Percentiles rank a stretch among this genome's conserved stretches.
These are phyloP conservation scores for Marchantia paleacea DNA, from an alignment of 225 moss, liverwort and hornwort genomes.

Conservation along the genomic window DNA sequence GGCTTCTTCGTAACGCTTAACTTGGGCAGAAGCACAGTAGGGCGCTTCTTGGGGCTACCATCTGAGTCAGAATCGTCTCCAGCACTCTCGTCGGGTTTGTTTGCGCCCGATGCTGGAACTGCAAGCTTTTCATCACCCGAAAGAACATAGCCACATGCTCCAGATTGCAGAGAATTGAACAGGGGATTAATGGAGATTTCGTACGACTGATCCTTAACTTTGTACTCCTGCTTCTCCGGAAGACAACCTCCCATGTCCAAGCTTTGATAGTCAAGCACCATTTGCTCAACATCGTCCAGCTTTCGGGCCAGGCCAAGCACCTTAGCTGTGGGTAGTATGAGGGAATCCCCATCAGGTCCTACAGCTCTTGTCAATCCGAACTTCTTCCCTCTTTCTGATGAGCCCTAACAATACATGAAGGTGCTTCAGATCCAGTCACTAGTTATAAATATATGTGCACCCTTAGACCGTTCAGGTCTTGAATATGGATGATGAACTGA, in stretches of 20 bases:
- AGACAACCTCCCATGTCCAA: constrained; percentile 23
- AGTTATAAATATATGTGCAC: not conserved
- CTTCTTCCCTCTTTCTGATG: constrained; percentile 13
- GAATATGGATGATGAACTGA: not conserved
- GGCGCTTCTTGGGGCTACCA: not conserved
- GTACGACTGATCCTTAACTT: constrained; percentile 22
- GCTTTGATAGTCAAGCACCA: constrained; percentile 29
- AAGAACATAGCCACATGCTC: constrained; percentile 40
- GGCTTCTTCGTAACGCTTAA: not conserved
- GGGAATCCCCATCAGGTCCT: constrained; percentile 24
- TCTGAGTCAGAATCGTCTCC: not conserved
- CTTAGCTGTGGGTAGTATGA: constrained; percentile 17
- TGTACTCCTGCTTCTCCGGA: constrained; percentile 15
- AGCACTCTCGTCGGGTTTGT: not conserved
- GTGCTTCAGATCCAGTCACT: not conserved
- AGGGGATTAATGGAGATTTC: constrained; percentile 34
- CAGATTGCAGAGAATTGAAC: constrained; percentile 36
- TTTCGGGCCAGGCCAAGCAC: constrained; percentile 25
- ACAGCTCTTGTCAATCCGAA: constrained; percentile 28
- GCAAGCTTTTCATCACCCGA: constrained; percentile 5
- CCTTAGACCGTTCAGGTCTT: not conserved
- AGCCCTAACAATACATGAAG: constrained; percentile 22
- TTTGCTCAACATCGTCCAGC: constrained; percentile 28
- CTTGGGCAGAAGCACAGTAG: not conserved
- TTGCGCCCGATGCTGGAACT: too few species aligned